Evolutionary conservation across 2,329 filamentous ascomycete genomes (phyloP), one percentile per base, ranked within the genome.

Genomic region (Moelleriella libera): DNA sequence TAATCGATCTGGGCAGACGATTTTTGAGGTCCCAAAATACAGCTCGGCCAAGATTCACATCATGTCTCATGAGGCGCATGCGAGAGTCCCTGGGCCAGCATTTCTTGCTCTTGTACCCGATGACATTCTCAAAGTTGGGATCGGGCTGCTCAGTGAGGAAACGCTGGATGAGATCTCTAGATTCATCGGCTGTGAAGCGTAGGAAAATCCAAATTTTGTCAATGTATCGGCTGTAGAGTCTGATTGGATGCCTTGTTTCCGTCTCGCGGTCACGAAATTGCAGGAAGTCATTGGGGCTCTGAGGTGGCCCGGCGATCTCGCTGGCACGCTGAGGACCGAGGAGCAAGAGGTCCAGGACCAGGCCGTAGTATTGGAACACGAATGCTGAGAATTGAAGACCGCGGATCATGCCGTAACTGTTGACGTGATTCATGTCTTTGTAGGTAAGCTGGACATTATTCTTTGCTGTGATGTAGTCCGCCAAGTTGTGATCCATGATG

Each of bases 21-120:
- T 98, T 98, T 76, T 98, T 97, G 63, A 98, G 68, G 61, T 98
- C 90, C 92, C 92, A 98, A 70, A 98, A 98, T 2, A 96, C 92
- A 50, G 94, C 94, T 50, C 94, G 83, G 41, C 94, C 92, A 41
- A 98, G 80, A 57, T 98, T 97, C 55, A 98, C 94, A 67, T 98
- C 92, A 65, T 98, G 92, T 52, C 92, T 82, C 92, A 98, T 98
- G 57, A 98, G 68, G 43, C 94, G 83, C 94, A 98, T 98, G 45
- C 92, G 81, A 29, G 89, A 96, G 63, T 98, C 92, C 57, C 92
- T 81, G 41, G 92, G 94, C 92, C 92, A 98, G 67, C 94, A 98
- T 64, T 97, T 98, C 74, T 98, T 98, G 68, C 94, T 98, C 71
- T 87, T 89, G 67, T 97, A 98, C 0, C 92, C 92, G 57, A 98